phyloP scores from a whole-genome alignment of 2,329 filamentous ascomycete genomes.

The Penicillium expansum region DNA sequence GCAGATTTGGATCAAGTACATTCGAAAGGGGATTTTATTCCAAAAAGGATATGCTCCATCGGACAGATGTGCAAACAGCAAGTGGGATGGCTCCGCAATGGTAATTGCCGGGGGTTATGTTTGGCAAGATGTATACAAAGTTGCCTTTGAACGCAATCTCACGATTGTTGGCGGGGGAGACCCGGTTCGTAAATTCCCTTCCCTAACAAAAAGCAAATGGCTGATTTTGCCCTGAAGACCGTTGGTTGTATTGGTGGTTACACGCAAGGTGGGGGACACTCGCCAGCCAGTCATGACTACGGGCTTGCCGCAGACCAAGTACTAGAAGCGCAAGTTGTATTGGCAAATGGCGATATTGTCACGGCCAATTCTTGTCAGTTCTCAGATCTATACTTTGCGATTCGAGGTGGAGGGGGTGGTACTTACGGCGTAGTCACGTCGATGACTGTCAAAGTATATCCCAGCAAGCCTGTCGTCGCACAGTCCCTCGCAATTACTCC shows the following conservation, averaged over 20 bases:
- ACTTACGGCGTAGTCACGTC: slow-evolving; percentile 34
- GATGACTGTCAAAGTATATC: slow-evolving; percentile 3
- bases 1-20: slow-evolving; percentile 31
- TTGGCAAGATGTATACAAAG: slow-evolving; percentile 32
- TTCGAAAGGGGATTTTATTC: slow-evolving; percentile 29
- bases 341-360: slow-evolving; percentile 37
- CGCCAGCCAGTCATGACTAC: slow-evolving; percentile 39
- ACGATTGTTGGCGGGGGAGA: slow-evolving; percentile 31
- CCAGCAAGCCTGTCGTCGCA: slow-evolving; percentile 9
- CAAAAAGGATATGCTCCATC: slow-evolving; percentile 27
- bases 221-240: slow-evolving; percentile 1
- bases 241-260: slow-evolving; percentile 37
- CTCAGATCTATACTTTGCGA: slow-evolving; percentile 31
- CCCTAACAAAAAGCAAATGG: background rate
- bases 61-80: slow-evolving; percentile 31
- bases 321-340: slow-evolving; percentile 44
- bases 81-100: slow-evolving; percentile 21
- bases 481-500: slow-evolving; percentile 10
- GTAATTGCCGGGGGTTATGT: slow-evolving; percentile 27
- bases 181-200: background rate
- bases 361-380: slow-evolving; percentile 36
- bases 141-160: slow-evolving; percentile 26
- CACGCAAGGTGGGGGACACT: slow-evolving; percentile 45
- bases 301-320: slow-evolving; percentile 48
- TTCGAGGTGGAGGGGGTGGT: slow-evolving; percentile 42